Percentiles rank a stretch among this genome's conserved stretches.
Evolutionary conservation across 768 basidiomycete genomes (phyloP).

Genomic region (Phanerodontia chrysosporium): DNA sequence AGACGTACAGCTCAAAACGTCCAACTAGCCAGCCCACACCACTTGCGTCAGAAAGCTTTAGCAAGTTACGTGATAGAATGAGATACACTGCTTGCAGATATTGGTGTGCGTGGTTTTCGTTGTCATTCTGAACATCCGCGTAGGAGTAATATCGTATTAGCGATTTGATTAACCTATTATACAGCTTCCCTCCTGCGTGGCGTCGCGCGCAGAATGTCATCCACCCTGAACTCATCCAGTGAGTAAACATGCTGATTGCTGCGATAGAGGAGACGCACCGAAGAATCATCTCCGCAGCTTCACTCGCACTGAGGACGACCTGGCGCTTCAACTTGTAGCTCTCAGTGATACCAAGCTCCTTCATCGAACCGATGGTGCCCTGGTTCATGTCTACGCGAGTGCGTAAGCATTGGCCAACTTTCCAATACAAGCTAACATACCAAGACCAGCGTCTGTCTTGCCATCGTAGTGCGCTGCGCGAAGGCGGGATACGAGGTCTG

Average conservation of each 20-base stretch:
- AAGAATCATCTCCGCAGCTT: constrained; percentile 98
- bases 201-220: constrained; percentile 16
- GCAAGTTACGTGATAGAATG: too few relatives aligned
- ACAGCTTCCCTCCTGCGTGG: constrained; percentile 15
- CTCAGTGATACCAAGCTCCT: constrained; percentile 83
- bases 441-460: constrained; percentile 77
- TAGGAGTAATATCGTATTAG: not conserved
- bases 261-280: constrained; percentile 45
- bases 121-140: too few relatives aligned
- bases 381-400: constrained; percentile 73
- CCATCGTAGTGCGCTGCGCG: constrained; percentile 95
- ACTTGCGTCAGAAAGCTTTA: too few relatives aligned
- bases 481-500: constrained; percentile 85
- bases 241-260: not conserved
- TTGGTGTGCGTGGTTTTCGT: too few relatives aligned
- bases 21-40: too few relatives aligned
- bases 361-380: constrained; percentile 86
- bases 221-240: constrained; percentile 7
- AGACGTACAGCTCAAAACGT: too few relatives aligned
- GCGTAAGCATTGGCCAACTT: not conserved
- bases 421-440: constrained; percentile 39
- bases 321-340: constrained; percentile 97
- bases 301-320: constrained; percentile 90
- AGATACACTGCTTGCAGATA: too few relatives aligned
- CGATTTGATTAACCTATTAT: constrained; percentile 2